Conservation (phyloP, 164 flowering plant species). For the Vitis riparia region DNA sequence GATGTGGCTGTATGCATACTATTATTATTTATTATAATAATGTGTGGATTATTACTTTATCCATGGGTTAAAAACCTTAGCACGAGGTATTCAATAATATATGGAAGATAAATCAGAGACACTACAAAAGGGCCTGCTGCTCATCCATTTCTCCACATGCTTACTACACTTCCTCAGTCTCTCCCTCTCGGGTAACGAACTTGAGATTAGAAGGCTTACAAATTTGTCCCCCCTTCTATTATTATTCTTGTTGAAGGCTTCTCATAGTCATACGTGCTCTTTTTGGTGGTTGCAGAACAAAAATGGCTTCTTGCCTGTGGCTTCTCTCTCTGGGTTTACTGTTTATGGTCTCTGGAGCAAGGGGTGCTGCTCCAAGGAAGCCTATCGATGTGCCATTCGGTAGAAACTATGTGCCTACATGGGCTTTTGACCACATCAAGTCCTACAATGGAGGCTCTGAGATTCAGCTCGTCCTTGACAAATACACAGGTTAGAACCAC, state of each 20-base stretch:
- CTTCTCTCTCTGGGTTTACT: slow-evolving; percentile 21
- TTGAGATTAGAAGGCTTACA: not conserved
- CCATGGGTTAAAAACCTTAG: too few species aligned
- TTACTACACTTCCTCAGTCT: slow-evolving; percentile 6
- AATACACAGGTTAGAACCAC: slow-evolving; percentile 52
- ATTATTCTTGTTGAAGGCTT: not conserved
- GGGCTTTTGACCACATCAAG: slow-evolving; percentile 84
- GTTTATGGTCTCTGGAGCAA: slow-evolving; percentile 27
- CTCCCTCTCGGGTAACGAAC: not conserved
- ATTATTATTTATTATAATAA: too few species aligned
- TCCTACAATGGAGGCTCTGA: slow-evolving; percentile 71
- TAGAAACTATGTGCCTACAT: slow-evolving; percentile 69
- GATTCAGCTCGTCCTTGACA: slow-evolving; percentile 63
- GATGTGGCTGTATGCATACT: too few species aligned
- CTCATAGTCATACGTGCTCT: not conserved
- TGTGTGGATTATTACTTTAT: too few species aligned
- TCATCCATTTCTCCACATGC: not conserved
- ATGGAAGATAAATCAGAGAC: not conserved
- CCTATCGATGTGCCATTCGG: slow-evolving; percentile 62
- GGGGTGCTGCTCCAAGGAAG: slow-evolving; percentile 48
- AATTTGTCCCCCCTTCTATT: not conserved
- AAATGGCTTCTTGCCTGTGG: slow-evolving; percentile 35
- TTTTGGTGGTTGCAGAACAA: slow-evolving; percentile 14
- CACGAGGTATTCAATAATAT: too few species aligned
- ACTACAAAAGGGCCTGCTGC: not conserved